phyloP scores from a whole-genome alignment of 2,329 filamentous ascomycete species.

The Cladobotryum mycophilum region DNA sequence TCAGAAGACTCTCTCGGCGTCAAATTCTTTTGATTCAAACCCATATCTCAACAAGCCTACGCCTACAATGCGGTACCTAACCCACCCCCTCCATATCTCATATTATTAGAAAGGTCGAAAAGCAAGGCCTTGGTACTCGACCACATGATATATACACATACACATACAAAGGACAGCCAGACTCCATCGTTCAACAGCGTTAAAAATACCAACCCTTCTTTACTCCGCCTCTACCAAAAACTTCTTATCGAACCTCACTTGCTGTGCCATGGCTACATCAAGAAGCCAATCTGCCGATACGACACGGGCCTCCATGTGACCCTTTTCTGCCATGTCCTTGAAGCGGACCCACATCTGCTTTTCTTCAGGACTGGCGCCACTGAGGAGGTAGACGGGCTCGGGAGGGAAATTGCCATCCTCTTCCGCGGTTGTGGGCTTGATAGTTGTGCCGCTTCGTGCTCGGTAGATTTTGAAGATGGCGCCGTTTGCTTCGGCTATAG shows the following conservation, averaged over 20 bases:
- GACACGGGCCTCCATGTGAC: constrained; percentile 73
- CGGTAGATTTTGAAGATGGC: constrained; percentile 74
- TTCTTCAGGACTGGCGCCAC: constrained; percentile 60
- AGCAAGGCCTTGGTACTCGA: neutral
- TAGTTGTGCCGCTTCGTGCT: constrained; percentile 62
- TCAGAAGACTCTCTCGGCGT: constrained; percentile 82
- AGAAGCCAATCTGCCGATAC: constrained; percentile 86
- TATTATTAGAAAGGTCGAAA: neutral
- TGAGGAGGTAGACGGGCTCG: constrained; percentile 79
- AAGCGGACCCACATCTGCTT: constrained; percentile 74
- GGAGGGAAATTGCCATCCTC: constrained; percentile 55
- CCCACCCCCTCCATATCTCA: neutral
- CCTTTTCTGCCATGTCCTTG: constrained; percentile 66
- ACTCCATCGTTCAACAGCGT: constrained; percentile 16
- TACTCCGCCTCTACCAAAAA: constrained; percentile 42
- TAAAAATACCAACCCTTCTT: neutral
- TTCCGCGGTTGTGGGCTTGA: constrained; percentile 58
- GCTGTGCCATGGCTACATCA: constrained; percentile 82
- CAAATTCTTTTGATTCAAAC: constrained; percentile 75
- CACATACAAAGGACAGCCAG: constrained; percentile 1
- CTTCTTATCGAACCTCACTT: constrained; percentile 59
- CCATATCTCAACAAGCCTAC: neutral
- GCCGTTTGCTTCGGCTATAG: constrained; percentile 83
- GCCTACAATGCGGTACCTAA: neutral
- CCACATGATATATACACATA: neutral